Base-by-base conservation (phyloP, 768 basidiomycete species). In the Cyclocybe cylindracea region DNA sequence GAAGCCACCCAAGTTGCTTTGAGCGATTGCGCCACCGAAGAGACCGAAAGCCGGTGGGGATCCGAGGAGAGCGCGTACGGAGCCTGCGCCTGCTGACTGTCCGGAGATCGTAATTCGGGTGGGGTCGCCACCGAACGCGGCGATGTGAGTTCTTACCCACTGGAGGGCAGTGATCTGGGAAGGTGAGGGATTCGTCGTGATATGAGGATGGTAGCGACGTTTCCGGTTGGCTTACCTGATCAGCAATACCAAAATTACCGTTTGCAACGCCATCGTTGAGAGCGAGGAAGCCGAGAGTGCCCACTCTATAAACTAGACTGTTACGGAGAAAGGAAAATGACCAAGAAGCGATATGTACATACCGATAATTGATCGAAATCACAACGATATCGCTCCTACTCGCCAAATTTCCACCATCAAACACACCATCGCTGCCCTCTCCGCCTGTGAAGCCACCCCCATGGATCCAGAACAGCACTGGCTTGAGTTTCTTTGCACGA, bases 91-190 rank as follows among this genome's bases (percentile, higher is more conserved):
- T 10, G 80, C 81, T 5, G 77, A 79, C 60, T 85, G 75, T 1
- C 83, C 83, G 52, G 75, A 74, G 18, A 84, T 77, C 3, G 79
- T 81, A 42, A 86, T 74, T 1, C 70, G 70, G 7, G 63, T 61
- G 1, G 78, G 77, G 64, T 84, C 83, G 0, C 84, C 83, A 35
- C 82, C 82, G 54, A 85, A 85, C n/a, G 74, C 70, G 1, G 66
- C 62, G 52, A 85, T 83, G 43, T 85, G 72, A 34, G 72, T 61
- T 24, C 78, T 74, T 0, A 84, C 77, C 74, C 74, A 74, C 53
- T 70, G 64, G 11, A 75, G 63, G 32, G 74, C 72, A 3, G 64
- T 75, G 56, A 57, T 66, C 73, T 55, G 55, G 24, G 45, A 66
- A 10, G n/a, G 0, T 18, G 37, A 34, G 8, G 5, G 40, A 42